Evolutionary conservation across 2,329 filamentous ascomycete genomes (phyloP), one percentile per base, ranked within the genome.

Genomic region (Zymoseptoria ardabiliae): DNA sequence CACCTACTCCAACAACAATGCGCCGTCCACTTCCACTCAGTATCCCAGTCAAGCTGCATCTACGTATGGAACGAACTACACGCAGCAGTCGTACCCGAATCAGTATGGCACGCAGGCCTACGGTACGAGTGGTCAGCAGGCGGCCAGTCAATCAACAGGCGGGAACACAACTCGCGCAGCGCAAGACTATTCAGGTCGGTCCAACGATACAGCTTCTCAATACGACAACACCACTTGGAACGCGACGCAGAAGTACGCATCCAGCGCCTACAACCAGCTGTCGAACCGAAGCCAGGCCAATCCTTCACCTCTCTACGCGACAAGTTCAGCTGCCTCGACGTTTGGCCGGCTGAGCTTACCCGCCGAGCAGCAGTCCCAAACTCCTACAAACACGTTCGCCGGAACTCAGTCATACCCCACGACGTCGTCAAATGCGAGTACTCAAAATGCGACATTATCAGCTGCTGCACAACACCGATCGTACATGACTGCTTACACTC

Each of bases 251-350:
- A 56, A 53, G n/a, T 62, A 61, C 22, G 51, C 53, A 8, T 17
- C 57, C 9, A 59, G 35, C 54, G 41, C 65, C 19, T 66, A 65
- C 51, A 63, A 59, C 49, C 62, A n/a, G 52, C 11, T 45, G 35
- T 51, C 59, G 48, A 63, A 58, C 48, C 62, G 66, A 11, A 62
- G 60, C 25, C 64, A 67, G 28, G 63, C 62, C 25, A 68, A 67
- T 53, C 60, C 59, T 17, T 68, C 68, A 21, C 69, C 69, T 7
- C 58, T 67, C 6, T 69, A 67, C 50, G 56, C 66, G 20, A 65
- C 63, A 22, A 62, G 63, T 48, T 58, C 62, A 10, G 55, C 65
- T 2, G 65, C 53, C 9, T 60, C 60, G 5, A 69, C 63, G 1
- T 66, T 65, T 53, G 66, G 67, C 28, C 57, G 63, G 49, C 53